Conservation (phyloP, 768 basidiomycete species). For the Xerocomellus amylosporus region DNA sequence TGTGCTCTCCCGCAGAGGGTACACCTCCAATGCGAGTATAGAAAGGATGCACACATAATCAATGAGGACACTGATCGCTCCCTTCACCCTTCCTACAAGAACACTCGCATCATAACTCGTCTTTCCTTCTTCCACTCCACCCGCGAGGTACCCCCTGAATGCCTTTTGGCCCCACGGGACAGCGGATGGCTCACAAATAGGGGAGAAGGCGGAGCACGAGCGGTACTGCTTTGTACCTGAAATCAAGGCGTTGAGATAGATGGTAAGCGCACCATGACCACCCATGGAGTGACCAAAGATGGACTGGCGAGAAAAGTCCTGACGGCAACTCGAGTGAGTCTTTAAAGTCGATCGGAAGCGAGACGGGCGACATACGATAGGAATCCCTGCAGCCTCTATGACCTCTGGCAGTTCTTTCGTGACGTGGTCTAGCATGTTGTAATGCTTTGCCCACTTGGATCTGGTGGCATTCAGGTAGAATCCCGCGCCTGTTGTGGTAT, state of each 20-base stretch:
- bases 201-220: slow-evolving; percentile 87
- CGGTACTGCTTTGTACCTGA: slow-evolving; percentile 62
- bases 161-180: slow-evolving; percentile 93
- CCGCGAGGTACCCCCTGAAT: slow-evolving; percentile 79
- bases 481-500: slow-evolving; percentile 59
- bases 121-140: slow-evolving; percentile 74
- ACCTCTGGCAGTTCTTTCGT: slow-evolving; percentile 81
- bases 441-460: slow-evolving; percentile 66
- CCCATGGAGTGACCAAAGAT: slow-evolving; percentile 98
- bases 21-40: not conserved
- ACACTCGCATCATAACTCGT: slow-evolving; percentile 80
- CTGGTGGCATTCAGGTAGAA: slow-evolving; percentile 94
- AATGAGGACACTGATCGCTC: slow-evolving; percentile 73
- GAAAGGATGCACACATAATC: slow-evolving; percentile 65
- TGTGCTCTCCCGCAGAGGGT: not conserved
- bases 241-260: slow-evolving; percentile 72
- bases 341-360: not conserved
- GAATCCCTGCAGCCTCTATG: slow-evolving; percentile 67
- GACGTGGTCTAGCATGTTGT: slow-evolving; percentile 88
- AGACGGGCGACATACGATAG: slow-evolving; percentile 55
- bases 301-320: slow-evolving; percentile 83
- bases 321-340: not conserved
- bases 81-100: slow-evolving; percentile 61
- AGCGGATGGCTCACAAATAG: slow-evolving; percentile 80
- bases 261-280: slow-evolving; percentile 89